Evolutionary conservation across 2,329 filamentous ascomycete species (phyloP).

Genomic region (Metarhizium humberi): DNA sequence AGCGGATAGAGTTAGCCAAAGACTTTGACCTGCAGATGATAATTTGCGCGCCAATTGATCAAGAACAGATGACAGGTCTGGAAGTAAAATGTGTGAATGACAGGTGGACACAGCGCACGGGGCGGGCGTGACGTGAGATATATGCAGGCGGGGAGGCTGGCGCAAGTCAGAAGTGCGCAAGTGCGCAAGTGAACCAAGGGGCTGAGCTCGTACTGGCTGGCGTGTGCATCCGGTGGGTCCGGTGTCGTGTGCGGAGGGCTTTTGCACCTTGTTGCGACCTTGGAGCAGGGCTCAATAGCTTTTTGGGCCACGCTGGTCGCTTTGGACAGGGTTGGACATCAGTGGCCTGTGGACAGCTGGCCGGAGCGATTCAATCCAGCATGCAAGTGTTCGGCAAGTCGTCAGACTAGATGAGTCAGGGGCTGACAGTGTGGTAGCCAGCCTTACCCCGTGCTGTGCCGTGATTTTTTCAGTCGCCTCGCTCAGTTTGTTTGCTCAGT

Average conservation of each 20-base stretch:
- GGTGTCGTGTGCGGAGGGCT: conserved; percentile 3
- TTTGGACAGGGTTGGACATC: not conserved
- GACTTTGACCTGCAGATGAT: conserved; percentile 1
- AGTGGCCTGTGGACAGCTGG: not conserved
- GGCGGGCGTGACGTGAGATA: conserved; percentile 13
- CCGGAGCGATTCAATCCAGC: not conserved
- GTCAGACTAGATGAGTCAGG: not conserved
- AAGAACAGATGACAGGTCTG: not conserved
- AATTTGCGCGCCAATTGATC: conserved; percentile 6
- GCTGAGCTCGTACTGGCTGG: conserved; percentile 2
- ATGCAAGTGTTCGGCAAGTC: not conserved
- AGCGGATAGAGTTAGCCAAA: conserved; percentile 9
- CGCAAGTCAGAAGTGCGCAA: not conserved
- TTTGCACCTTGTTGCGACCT: conserved; percentile 3
- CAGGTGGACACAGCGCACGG: conserved; percentile 9
- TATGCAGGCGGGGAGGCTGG: conserved; percentile 15
- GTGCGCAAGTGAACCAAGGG: not conserved
- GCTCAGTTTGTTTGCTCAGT: not conserved
- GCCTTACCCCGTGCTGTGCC: not conserved
- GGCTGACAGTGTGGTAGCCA: not conserved
- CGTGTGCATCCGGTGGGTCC: conserved; percentile 4
- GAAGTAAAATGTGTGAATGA: conserved; percentile 8
- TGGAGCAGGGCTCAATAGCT: not conserved
- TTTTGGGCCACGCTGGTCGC: not conserved
- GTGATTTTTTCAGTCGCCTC: not conserved